phyloP scores from a whole-genome alignment of 768 basidiomycete genomes.

The Leccinum barrowsii region DNA sequence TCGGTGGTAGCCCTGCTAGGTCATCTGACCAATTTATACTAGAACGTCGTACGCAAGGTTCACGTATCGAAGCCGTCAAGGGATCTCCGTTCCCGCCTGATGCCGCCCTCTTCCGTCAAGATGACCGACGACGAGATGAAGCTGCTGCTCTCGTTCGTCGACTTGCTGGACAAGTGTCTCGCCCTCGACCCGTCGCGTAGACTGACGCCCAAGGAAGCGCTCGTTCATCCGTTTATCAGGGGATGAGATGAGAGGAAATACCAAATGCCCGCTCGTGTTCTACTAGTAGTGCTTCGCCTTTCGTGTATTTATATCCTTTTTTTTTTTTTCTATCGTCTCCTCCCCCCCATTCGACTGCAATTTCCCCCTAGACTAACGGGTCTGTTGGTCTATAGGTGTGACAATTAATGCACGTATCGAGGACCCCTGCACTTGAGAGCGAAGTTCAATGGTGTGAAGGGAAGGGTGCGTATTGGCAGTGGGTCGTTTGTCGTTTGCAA shows the following conservation, averaged over 20 bases:
- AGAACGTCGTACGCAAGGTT: conserved; percentile 82
- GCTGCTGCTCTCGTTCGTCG: conserved; percentile 74
- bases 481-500: background rate
- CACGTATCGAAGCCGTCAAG: conserved; percentile 79
- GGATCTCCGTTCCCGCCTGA: conserved; percentile 77
- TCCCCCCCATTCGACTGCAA: background rate
- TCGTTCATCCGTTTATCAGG: conserved; percentile 83
- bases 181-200: conserved; percentile 81
- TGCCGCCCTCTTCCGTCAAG: conserved; percentile 76
- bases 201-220: conserved; percentile 86
- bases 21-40: conserved; percentile 19
- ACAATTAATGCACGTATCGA: background rate
- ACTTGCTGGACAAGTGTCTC: conserved; percentile 89
- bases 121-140: conserved; percentile 88
- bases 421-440: background rate
- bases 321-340: background rate
- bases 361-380: conserved; percentile 10
- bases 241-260: conserved; percentile 33
- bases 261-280: conserved; percentile 9
- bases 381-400: conserved; percentile 10
- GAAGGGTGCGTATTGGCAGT: conserved; percentile 3
- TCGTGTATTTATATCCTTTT: conserved; percentile 25
- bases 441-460: background rate
- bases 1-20: conserved; percentile 1
- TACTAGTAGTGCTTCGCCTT: conserved; percentile 6